Conservation (phyloP, 805 yeast genomes). For the Schwanniomyces pseudopolymorphus region DNA sequence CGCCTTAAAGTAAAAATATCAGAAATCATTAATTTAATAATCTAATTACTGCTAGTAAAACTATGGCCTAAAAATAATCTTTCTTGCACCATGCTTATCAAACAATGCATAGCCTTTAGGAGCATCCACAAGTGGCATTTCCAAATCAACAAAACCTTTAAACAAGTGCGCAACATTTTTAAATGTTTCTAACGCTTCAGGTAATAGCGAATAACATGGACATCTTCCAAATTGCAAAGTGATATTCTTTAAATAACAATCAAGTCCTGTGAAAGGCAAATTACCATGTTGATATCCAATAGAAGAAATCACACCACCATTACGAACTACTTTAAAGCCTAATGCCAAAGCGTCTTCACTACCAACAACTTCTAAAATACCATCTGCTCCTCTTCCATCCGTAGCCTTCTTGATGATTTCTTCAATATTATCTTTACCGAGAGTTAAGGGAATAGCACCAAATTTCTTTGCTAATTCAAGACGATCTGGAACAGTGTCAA, state of each 20-base stretch:
- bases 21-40: too few species aligned
- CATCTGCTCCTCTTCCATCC: conserved; percentile 2
- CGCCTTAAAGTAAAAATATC: too few species aligned
- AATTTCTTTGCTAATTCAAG: not conserved
- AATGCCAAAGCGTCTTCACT: conserved; percentile 1
- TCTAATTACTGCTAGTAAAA: too few species aligned
- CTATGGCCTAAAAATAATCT: conserved; percentile 2
- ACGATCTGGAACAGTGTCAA: not conserved
- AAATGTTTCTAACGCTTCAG: conserved; percentile 1
- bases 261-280: not conserved
- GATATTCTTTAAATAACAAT: conserved; percentile 1
- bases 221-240: conserved; percentile 4
- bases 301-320: not conserved
- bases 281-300: conserved; percentile 1
- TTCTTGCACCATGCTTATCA: conserved; percentile 2
- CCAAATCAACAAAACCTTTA: conserved; percentile 2
- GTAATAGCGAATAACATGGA: conserved; percentile 3
- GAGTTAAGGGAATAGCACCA: not conserved
- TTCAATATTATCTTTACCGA: not conserved
- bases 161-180: conserved; percentile 1
- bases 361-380: conserved; percentile 1
- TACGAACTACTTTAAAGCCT: not conserved
- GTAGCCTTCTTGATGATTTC: conserved; percentile 1
- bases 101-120: conserved; percentile 1
- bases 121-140: conserved; percentile 1